Evolutionary conservation across 768 basidiomycete species (phyloP).

Genomic region (Termitomyces sp.): DNA sequence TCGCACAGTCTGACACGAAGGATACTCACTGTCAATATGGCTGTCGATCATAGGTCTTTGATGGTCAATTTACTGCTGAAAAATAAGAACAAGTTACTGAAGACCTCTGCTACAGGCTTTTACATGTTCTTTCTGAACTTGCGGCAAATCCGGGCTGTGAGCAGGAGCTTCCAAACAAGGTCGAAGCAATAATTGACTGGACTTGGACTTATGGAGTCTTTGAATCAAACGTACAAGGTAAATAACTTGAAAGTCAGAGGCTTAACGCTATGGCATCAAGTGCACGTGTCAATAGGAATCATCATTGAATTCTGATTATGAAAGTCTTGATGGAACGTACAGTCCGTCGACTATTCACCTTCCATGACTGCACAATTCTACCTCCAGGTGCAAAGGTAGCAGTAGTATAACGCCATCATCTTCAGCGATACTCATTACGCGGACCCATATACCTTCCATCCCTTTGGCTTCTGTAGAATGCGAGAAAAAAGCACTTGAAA

Average conservation of each 20-base stretch:
- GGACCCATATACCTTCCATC: conserved; percentile 27
- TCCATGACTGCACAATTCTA: neutral
- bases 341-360: too few species aligned
- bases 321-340: too few species aligned
- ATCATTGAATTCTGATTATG: neutral
- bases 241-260: conserved; percentile 25
- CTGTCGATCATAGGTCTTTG: conserved; percentile 28
- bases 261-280: conserved; percentile 9
- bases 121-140: conserved; percentile 27
- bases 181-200: conserved; percentile 24
- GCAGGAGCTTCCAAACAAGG: conserved; percentile 29
- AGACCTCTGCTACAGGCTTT: conserved; percentile 25
- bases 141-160: conserved; percentile 25
- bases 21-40: conserved; percentile 33
- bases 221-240: conserved; percentile 28
- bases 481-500: conserved; percentile 21
- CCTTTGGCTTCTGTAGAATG: conserved; percentile 37
- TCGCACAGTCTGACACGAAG: conserved; percentile 19
- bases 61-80: conserved; percentile 10
- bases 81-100: neutral
- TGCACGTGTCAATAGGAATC: conserved; percentile 13
- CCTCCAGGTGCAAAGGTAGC: conserved; percentile 17
- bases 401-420: conserved; percentile 15
- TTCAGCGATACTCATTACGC: conserved; percentile 25
- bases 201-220: conserved; percentile 26